phyloP scores from a whole-genome alignment of 2,329 filamentous ascomycete species.

The Ophiocordyceps sinensis region DNA sequence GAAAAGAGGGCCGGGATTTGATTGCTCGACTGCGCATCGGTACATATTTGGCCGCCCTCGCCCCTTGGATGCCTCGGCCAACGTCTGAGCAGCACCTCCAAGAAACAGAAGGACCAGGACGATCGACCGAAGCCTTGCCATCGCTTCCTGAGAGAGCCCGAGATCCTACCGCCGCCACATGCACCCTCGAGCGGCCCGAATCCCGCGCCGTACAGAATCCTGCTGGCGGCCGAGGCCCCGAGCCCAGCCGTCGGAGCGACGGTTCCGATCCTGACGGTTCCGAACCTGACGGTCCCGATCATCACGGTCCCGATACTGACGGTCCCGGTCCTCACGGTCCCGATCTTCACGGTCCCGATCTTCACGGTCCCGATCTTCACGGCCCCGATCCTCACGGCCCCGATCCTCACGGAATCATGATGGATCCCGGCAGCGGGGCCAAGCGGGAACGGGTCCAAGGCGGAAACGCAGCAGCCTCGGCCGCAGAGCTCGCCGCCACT shows the following conservation, averaged over 20 bases:
- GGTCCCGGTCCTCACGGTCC: constrained; percentile 12
- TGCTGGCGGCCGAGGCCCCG: constrained; percentile 11
- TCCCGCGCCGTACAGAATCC: constrained; percentile 10
- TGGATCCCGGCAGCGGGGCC: constrained; percentile 20
- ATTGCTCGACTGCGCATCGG: background rate
- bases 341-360: constrained; percentile 13
- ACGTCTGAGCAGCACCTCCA: background rate
- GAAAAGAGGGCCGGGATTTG: background rate
- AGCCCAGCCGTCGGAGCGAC: constrained; percentile 10
- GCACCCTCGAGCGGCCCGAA: constrained; percentile 7
- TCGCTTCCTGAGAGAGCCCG: background rate
- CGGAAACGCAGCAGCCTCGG: background rate
- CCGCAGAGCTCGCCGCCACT: background rate
- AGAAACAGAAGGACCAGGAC: background rate
- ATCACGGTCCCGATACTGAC: no score
- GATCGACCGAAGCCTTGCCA: background rate
- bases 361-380: constrained; percentile 9
- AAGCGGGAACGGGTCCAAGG: constrained; percentile 8
- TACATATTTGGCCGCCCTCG: background rate
- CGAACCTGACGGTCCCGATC: constrained; percentile 6
- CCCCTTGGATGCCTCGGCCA: constrained; percentile 9
- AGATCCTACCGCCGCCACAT: constrained; percentile 8
- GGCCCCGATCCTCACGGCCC: constrained; percentile 12
- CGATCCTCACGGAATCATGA: constrained; percentile 11
- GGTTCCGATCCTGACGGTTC: constrained; percentile 12